These are phyloP conservation scores for Hibiscus syriacus DNA, from an alignment of 345 rosid species.

Conservation along the genomic window DNA sequence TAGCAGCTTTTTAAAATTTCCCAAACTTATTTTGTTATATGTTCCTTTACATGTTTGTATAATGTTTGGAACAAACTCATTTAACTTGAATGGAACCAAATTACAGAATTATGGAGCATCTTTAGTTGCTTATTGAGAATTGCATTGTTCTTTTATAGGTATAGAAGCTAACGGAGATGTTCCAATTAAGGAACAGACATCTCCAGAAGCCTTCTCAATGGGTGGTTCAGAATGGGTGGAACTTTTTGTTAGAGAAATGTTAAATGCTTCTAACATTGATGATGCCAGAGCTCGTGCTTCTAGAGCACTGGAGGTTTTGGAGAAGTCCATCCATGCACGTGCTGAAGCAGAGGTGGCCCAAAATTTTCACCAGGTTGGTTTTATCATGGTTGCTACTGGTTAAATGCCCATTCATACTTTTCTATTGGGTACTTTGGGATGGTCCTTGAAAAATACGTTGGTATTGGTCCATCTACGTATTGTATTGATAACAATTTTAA, in stretches of 20 bases:
- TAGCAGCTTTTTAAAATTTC: background rate
- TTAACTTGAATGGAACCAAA: background rate
- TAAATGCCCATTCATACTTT: background rate
- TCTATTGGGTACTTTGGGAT: background rate
- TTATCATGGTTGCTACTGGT: background rate
- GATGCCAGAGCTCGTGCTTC: slow-evolving; percentile 73
- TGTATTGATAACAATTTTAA: too few species aligned
- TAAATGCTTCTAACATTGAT: slow-evolving; percentile 52
- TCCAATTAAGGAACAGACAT: slow-evolving; percentile 20
- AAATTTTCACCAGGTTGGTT: slow-evolving; percentile 37
- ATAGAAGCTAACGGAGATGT: slow-evolving; percentile 20
- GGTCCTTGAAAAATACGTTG: too few species aligned
- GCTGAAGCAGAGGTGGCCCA: slow-evolving; percentile 45
- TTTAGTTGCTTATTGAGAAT: background rate
- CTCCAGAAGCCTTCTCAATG: slow-evolving; percentile 22
- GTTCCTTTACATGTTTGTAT: background rate
- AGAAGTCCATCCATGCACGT: slow-evolving; percentile 45
- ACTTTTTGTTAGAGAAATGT: slow-evolving; percentile 59
- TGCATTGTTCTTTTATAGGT: background rate
- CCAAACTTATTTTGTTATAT: background rate
- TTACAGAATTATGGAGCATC: background rate
- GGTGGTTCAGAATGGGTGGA: slow-evolving; percentile 69
- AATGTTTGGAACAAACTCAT: background rate
- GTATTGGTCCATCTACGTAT: too few species aligned
- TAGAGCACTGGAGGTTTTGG: slow-evolving; percentile 51